Evolutionary conservation across 2,329 filamentous ascomycete species (phyloP).

Genomic region (Sporothrix inflata): DNA sequence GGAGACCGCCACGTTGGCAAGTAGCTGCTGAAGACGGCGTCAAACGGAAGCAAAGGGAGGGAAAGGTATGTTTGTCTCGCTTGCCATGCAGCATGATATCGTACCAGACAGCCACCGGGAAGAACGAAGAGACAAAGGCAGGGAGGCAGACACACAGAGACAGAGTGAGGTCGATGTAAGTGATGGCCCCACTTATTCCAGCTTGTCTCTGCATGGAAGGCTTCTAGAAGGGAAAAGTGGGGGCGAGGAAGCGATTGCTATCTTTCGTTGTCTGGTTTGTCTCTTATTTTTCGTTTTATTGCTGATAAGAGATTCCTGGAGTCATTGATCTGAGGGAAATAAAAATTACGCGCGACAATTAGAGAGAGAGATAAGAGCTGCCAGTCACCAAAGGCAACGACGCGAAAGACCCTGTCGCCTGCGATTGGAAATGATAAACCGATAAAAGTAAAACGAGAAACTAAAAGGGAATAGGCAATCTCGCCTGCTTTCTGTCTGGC

Average conservation of each 20-base stretch:
- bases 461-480: constrained; percentile 3
- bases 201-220: constrained; percentile 28
- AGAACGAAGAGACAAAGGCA: not conserved
- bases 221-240: constrained; percentile 31
- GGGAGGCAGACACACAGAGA: not conserved
- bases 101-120: not conserved
- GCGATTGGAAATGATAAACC: constrained; percentile 1
- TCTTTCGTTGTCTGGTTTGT: not conserved
- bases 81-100: constrained; percentile 7
- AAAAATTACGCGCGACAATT: constrained; percentile 23
- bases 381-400: not conserved
- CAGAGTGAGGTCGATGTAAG: not conserved
- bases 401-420: not conserved
- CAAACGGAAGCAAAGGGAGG: not conserved
- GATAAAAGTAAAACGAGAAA: not conserved
- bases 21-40: not conserved
- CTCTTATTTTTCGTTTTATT: constrained; percentile 12
- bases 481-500: not conserved
- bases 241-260: not conserved
- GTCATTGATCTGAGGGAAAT: not conserved
- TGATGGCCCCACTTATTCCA: constrained; percentile 1
- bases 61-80: constrained; percentile 3
- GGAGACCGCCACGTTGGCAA: not conserved
- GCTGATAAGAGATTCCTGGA: constrained; percentile 24
- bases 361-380: constrained; percentile 13